Evolutionary conservation across 352 stramenopile genomes (phyloP).

Genomic region (Phytophthora palmivora): DNA sequence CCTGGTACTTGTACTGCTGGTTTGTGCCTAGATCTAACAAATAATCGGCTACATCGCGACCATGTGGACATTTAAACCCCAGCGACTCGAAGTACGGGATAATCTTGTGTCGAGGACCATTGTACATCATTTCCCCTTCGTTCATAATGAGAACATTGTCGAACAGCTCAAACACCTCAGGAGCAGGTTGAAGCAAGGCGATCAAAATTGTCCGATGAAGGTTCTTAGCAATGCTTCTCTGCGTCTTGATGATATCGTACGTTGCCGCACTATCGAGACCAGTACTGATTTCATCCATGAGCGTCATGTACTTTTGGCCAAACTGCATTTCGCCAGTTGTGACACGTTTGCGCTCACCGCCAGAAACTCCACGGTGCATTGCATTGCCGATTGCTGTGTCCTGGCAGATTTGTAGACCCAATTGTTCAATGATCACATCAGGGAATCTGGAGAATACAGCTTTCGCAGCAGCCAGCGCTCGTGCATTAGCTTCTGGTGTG

Average conservation of each 20-base stretch:
- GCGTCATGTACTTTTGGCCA: conserved; percentile 62
- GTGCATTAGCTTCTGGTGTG: conserved; percentile 42
- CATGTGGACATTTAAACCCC: conserved; percentile 41
- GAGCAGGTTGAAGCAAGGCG: conserved; percentile 79
- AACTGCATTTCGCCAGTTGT: conserved; percentile 87
- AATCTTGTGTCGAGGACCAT: conserved; percentile 61
- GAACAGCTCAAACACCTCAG: conserved; percentile 59
- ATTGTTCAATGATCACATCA: conserved; percentile 57
- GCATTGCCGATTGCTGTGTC: conserved; percentile 62
- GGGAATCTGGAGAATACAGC: conserved; percentile 37
- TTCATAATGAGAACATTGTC: conserved; percentile 26
- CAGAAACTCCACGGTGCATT: conserved; percentile 66
- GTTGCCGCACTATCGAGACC: conserved; percentile 90
- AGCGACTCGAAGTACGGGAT: conserved; percentile 74
- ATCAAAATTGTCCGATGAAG: conserved; percentile 52
- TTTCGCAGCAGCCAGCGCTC: conserved; percentile 24
- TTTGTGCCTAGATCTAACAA: conserved; percentile 48
- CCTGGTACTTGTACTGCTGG: conserved; percentile 45
- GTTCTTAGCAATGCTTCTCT: conserved; percentile 39
- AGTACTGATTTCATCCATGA: conserved; percentile 92
- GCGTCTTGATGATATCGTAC: conserved; percentile 58
- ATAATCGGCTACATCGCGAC: conserved; percentile 43
- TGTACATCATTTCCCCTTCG: conserved; percentile 88
- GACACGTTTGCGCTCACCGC: conserved; percentile 72
- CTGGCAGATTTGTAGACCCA: conserved; percentile 51